These are phyloP conservation scores for Calonectria pseudoreteaudii DNA, from an alignment of 2,329 filamentous ascomycete species.

Conservation along the genomic window DNA sequence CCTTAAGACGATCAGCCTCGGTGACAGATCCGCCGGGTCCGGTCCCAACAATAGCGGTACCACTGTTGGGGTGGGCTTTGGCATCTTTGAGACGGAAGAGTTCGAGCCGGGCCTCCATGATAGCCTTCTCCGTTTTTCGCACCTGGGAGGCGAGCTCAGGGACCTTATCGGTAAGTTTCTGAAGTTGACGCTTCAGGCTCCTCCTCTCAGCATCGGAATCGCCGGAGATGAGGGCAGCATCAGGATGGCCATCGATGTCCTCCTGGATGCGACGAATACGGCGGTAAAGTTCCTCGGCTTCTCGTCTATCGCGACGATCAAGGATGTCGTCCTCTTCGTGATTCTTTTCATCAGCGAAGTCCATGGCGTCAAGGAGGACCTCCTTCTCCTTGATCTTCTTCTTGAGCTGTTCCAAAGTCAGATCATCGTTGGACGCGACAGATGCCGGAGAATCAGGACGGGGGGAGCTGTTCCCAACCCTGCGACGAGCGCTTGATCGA, in stretches of 20 bases:
- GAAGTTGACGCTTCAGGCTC: slow-evolving; percentile 87
- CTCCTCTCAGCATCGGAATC: slow-evolving; percentile 92
- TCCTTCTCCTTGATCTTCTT: slow-evolving; percentile 97
- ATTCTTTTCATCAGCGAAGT: slow-evolving; percentile 92
- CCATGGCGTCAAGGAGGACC: slow-evolving; percentile 93
- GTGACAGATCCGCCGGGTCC: slow-evolving; percentile 92
- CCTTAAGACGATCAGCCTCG: slow-evolving; percentile 94
- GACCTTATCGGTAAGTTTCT: slow-evolving; percentile 87
- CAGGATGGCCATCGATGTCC: slow-evolving; percentile 92
- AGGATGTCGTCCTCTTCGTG: slow-evolving; percentile 92
- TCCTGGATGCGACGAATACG: slow-evolving; percentile 92
- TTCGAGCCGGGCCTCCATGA: slow-evolving; percentile 91
- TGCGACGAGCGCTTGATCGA: slow-evolving; percentile 90
- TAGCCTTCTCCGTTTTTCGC: slow-evolving; percentile 88
- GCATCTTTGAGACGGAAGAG: slow-evolving; percentile 94
- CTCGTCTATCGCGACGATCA: slow-evolving; percentile 88
- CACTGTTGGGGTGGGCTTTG: slow-evolving; percentile 87
- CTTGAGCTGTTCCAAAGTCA: slow-evolving; percentile 86
- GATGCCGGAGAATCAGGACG: slow-evolving; percentile 82
- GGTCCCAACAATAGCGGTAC: slow-evolving; percentile 86
- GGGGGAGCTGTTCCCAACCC: slow-evolving; percentile 83
- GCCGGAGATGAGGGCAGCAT: slow-evolving; percentile 73
- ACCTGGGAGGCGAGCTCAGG: slow-evolving; percentile 94
- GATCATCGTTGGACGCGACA: slow-evolving; percentile 79
- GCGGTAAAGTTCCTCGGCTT: slow-evolving; percentile 93